Evolutionary conservation across 179 eudicot species (phyloP), one percentile per base, ranked within the genome.

Genomic region (Silene noctiflora): DNA sequence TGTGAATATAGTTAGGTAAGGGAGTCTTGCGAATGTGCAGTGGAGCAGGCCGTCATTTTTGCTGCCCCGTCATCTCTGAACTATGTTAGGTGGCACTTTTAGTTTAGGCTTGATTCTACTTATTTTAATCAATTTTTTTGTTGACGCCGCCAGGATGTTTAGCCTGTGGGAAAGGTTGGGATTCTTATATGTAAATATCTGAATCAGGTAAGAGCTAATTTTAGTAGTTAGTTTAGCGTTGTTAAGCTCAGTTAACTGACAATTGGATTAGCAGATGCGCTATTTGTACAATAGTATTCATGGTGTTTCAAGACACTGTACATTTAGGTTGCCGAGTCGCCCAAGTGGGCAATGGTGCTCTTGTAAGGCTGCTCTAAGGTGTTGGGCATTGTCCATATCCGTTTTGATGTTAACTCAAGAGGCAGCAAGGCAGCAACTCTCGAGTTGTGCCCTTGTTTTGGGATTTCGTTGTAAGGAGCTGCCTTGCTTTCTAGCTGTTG

Each of bases 141-240:
- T 60, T 35, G 80, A 33, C 17, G 75, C 56, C 77, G 24, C 35
- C 58, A 21, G 44, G 27, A n/a, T 65, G 64, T 21, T 65, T 21
- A 73, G 79, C 76, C n/a, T n/a, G 71, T n/a, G n/a, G 70, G 72
- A 9, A 5, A 75, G 75, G 55, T 69, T 63, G 71, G 75, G 51
- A 69, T 48, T 20, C 42, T 63, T 17, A 29, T 66, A n/a, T 77
- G 84, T 81, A 77, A 77, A 81, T 81, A 79, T 75, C 56, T 20
- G 20, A 46, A 60, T 69, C 71, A 19, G 22, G 55, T 20, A 60
- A 29, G 76, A 60, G 13, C 19, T 8, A 16, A 16, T 68, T 42
- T 61, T 61, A 74, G 78, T 24, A 21, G 14, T 24, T 65, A 74
- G 58, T 25, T 25, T 35, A 58, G 7, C 20, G 33, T 10, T n/a